Conservation (phyloP, 345 rosid species). For the Salix suchowensis region DNA sequence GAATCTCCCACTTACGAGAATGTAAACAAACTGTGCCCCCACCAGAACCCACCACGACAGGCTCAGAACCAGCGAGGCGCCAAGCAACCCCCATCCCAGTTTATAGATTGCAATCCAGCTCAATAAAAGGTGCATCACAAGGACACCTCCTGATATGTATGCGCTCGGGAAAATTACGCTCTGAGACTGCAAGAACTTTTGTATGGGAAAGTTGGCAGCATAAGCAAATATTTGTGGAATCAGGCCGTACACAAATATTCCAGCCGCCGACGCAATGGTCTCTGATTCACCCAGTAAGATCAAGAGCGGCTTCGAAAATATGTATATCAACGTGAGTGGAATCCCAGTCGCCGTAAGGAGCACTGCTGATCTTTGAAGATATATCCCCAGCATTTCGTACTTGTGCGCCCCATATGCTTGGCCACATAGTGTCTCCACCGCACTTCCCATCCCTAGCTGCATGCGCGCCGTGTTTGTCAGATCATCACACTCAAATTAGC, state of each 20-base stretch:
- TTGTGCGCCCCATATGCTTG: conserved; percentile 77
- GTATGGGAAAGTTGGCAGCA: conserved; percentile 22
- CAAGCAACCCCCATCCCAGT: conserved; percentile 27
- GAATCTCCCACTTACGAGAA: conserved; percentile 40
- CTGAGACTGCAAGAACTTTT: conserved; percentile 26
- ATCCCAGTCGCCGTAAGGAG: conserved; percentile 47
- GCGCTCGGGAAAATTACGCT: conserved; percentile 29
- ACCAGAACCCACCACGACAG: conserved; percentile 85
- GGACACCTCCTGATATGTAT: conserved; percentile 4
- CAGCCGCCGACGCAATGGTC: conserved; percentile 8
- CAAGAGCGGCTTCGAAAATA: conserved; percentile 47
- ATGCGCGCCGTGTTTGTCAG: too few species aligned
- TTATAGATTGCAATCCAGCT: conserved; percentile 16
- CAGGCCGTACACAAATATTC: conserved; percentile 21
- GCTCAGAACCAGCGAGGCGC: conserved; percentile 64
- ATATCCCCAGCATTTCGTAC: conserved; percentile 59
- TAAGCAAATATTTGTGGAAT: conserved; percentile 25
- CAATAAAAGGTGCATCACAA: conserved; percentile 10
- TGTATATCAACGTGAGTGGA: conserved; percentile 44
- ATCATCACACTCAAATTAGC: too few species aligned
- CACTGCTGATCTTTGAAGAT: conserved; percentile 65
- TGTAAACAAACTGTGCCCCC: conserved; percentile 50
- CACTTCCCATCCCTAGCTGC: conserved; percentile 62
- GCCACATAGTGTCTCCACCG: conserved; percentile 75
- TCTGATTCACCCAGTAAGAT: conserved; percentile 24